Base-by-base conservation (phyloP, 192 early-diverging fungal species). In the Coemansia sp. region DNA sequence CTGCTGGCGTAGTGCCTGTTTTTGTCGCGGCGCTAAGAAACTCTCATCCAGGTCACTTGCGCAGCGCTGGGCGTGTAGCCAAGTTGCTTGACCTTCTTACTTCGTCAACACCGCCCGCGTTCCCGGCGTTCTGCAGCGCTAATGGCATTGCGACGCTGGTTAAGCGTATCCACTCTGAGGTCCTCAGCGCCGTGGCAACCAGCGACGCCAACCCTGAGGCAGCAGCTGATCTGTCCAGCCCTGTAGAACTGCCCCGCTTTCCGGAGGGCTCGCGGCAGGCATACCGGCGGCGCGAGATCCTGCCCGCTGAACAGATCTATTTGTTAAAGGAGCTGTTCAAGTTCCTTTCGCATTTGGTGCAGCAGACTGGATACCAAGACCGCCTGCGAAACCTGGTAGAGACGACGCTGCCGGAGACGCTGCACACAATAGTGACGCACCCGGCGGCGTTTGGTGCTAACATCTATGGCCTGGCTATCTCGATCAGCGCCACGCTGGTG, bases 381-480 rank as follows among this genome's bases (percentile, higher is more conserved):
- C 88, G 95, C 3, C 73, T 99, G 73, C 90, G 98, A 21, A 99
- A 98, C 68, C 75, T 99, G 66, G 95, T 98, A 37, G 98, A 99
- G 40, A 92, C 93, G 4, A 67, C 89, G 35, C 76, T 98, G 28
- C 95, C 98, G 4, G 43, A 72, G 16, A 91, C 95, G 6, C 69
- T 99, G 40, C 82, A 86, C 65, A 68, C 69, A 0, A 89, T 97
- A 23, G 89, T 98, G 70, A 85, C 89, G 62, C 77, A 92, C 39
- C 88, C 92, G 1, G 84, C 86, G 9, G 84, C 89, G 21, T 97
- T 96, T 78, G 94, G 95, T 28, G 87, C 85, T 42, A 91, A 90
- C 59, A 84, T 96, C 4, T 95, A 92, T 71, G 94, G 95, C 17
- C 84, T 92, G 50, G 94, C 95, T 0, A 91, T 96, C 66, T 95